Base-by-base conservation (phyloP, 371 early-diverging fungal genomes). In the Mortierella sp. region DNA sequence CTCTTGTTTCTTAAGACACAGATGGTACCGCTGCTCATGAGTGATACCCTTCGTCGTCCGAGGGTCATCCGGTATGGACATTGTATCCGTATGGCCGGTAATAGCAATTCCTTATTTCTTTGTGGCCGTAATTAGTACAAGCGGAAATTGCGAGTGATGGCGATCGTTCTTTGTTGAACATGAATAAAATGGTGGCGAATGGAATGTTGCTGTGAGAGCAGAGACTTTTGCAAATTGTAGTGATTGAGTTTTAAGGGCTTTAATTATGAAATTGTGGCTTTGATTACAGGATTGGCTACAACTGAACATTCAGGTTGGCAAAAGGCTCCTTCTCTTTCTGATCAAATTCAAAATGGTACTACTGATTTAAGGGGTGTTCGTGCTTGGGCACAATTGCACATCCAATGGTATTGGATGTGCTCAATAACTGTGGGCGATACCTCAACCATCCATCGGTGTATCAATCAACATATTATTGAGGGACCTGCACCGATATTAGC, bases 281-380 rank as follows among this genome's bases (percentile, higher is more conserved):
- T 22, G 62, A 21, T 52, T 24, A 45, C 43, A 67, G n/a, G 48
- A 28, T 48, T 28, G 45, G 11, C 28, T 55, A 22, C 55, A 55
- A 55, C 28, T 45, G 10, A 33, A n/a, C 58, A 16, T 60, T 60
- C 9, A 19, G 2, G 36, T 28, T 45, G 61, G 21, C 13, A n/a
- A 22, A n/a, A 48, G 48, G 40, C 47, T 48, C 71, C 47, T 71
- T 64, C 76, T 71, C 70, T 67, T 70, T 76, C 71, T 70, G 67
- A 71, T 55, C 62, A 63, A 62, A 67, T 77, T 77, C 66, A 68
- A 67, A 69, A 77, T 77, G 78, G 78, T 77, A 69, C 75, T 77
- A 64, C 75, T 43, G 41, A 52, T 67, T 65, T 72, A 66, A 62
- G 67, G 72, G 76, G 57, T 55, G 65, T 63, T 67, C 57, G 22